phyloP scores from a whole-genome alignment of 495 filamentous ascomycete genomes.

The Aspergillus homomorphus region DNA sequence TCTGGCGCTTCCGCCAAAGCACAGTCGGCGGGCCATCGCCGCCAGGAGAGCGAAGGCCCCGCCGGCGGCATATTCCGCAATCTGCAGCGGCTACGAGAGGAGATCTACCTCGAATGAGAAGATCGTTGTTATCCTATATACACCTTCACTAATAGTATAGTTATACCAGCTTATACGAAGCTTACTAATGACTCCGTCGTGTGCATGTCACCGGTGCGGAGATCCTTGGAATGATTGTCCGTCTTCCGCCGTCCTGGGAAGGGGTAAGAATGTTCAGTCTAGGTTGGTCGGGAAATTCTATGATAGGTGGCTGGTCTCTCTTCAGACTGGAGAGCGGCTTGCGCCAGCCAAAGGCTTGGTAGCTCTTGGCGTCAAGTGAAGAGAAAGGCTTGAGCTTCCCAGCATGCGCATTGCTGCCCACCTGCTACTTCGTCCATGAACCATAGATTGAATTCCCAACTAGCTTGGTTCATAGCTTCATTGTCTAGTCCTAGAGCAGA shows the following conservation, averaged over 20 bases:
- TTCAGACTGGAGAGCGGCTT: not conserved
- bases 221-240: not conserved
- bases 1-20: constrained; percentile 17
- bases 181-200: not conserved
- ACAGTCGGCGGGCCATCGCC: constrained; percentile 23
- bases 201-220: not conserved
- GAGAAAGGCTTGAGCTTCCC: not conserved
- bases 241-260: not conserved
- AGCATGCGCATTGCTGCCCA: not conserved
- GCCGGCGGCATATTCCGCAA: constrained; percentile 77
- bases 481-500: constrained; percentile 3
- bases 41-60: constrained; percentile 47
- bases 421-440: not conserved
- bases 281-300: not conserved
- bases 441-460: not conserved
- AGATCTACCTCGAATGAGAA: constrained; percentile 56
- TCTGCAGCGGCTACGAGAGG: constrained; percentile 73
- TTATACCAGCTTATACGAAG: not conserved
- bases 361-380: not conserved
- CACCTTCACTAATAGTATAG: not conserved
- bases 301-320: constrained; percentile 1
- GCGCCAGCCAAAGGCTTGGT: not conserved
- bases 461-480: not conserved
- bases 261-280: not conserved
- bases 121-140: not conserved